Base-by-base conservation (phyloP, 2,329 filamentous ascomycete genomes). In the Grosmannia clavigera region DNA sequence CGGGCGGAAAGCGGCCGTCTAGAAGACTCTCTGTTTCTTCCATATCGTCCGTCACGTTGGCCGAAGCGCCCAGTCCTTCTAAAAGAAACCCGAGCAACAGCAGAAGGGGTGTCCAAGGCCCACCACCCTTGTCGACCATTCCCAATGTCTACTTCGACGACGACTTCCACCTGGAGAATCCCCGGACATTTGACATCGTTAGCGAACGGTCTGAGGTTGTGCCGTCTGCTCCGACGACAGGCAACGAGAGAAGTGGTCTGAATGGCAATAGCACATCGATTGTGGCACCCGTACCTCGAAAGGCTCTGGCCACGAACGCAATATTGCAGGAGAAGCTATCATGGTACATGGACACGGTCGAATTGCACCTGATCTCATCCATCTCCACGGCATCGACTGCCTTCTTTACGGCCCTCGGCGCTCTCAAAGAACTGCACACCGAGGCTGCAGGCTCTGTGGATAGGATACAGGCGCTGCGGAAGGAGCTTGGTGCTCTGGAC, bases 311-410 rank as follows among this genome's bases (percentile, higher is more conserved):
- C 9, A 96, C 92, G 0, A 99, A 99, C 73, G 94, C 94, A 0
- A 99, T 99, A 61, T 73, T 99, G 43, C 94, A 99, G 70, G 94
- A 99, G 73, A 99, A 99, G 73, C 78, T 99, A 14, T 97, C 94
- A 0, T 99, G 94, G 94, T 99, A 99, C 71, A 96, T 99, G 91
- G 94, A 99, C 70, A 99, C 94, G 0, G 91, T 99, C 27, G 94
- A 99, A 70, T 90, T 99, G 59, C 94, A 99, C 70, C 78, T 99
- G 9, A 96, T 99, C 66, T 90, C 90, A 38, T 96, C 92, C 0
- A 99, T 99, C 64, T 97, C 92, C 2, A 91, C 89, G 0, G 94
- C 94, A 1, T 97, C 94, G 0, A 91, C 90, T 0, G 96, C 92
- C 0, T 99, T 99, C 72, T 99, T 99, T 68, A 92, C 91, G 0